These are phyloP conservation scores for Penicillium hesseltinei DNA, from an alignment of 2,329 filamentous ascomycete genomes.

Conservation along the genomic window DNA sequence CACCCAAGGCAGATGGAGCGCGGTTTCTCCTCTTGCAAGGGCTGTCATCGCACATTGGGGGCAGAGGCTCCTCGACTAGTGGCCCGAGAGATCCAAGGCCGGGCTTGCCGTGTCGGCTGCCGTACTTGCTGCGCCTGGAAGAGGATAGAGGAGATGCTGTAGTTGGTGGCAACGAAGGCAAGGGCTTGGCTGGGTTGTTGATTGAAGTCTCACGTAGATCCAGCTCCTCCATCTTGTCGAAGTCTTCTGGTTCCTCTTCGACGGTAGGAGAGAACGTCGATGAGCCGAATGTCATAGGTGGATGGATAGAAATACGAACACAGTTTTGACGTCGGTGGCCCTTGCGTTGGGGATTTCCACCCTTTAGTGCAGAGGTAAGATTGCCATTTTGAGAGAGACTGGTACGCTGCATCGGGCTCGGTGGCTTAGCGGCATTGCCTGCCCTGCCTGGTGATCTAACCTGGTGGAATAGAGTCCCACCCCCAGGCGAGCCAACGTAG, in stretches of 20 bases:
- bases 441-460: conserved; percentile 21
- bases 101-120: conserved; percentile 22
- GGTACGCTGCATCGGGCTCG: conserved; percentile 23
- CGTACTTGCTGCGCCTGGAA: conserved; percentile 18
- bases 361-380: conserved; percentile 35
- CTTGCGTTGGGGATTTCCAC: conserved; percentile 34
- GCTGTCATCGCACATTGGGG: conserved; percentile 14
- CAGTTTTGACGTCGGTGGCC: conserved; percentile 46
- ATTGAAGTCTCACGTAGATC: conserved; percentile 26
- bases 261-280: conserved; percentile 35
- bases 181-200: conserved; percentile 16
- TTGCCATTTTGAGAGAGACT: conserved; percentile 23
- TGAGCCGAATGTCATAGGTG: conserved; percentile 35
- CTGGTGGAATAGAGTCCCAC: conserved; percentile 18
- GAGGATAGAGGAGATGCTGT: conserved; percentile 14
- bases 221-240: conserved; percentile 33
- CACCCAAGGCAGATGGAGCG: conserved; percentile 11
- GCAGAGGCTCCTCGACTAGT: conserved; percentile 22
- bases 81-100: conserved; percentile 20
- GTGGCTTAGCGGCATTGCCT: conserved; percentile 15
- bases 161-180: conserved; percentile 8
- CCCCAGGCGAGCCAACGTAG: conserved; percentile 19
- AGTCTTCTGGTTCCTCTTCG: conserved; percentile 37
- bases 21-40: conserved; percentile 29
- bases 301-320: conserved; percentile 43